A percentile compares a stretch with the other conserved stretches of the same genome.
Conservation (phyloP, 75 land plant species). For the Cupressus sempervirens region DNA sequence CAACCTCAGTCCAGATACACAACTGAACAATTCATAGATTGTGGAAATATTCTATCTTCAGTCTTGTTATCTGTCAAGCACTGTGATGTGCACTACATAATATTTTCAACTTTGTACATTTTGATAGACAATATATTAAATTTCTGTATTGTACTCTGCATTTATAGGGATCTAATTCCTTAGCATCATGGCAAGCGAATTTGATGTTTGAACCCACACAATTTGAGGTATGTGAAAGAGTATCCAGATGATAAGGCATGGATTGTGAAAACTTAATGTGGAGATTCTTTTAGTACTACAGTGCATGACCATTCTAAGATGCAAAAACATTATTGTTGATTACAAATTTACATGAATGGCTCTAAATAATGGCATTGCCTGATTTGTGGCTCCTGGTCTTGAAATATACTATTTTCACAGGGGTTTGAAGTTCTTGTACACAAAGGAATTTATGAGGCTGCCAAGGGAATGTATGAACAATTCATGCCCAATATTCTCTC, state of each 20-base stretch:
- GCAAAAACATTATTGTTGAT: background rate
- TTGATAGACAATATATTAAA: background rate
- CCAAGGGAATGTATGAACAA: slow-evolving; percentile 77
- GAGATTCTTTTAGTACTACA: background rate
- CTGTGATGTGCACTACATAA: background rate
- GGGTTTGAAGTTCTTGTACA: slow-evolving; percentile 12
- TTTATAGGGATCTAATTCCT: slow-evolving; percentile 80
- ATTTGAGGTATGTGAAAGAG: slow-evolving; percentile 54
- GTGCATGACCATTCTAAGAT: background rate
- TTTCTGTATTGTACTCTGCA: background rate
- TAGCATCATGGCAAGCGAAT: slow-evolving; percentile 93
- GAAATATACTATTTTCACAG: slow-evolving; percentile 18
- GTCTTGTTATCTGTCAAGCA: background rate
- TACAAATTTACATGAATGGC: background rate
- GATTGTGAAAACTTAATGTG: background rate
- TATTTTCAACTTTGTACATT: background rate
- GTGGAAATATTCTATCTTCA: too few relatives aligned
- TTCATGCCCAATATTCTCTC: slow-evolving; percentile 56
- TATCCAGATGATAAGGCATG: background rate
- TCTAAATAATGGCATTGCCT: background rate
- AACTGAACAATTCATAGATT: too few relatives aligned
- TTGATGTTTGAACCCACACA: slow-evolving; percentile 24
- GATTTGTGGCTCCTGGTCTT: background rate
- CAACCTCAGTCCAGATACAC: too few relatives aligned
- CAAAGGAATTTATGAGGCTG: slow-evolving; percentile 75